Conservation (phyloP, 129 eudicot genomes). For the Tagetes erecta region DNA sequence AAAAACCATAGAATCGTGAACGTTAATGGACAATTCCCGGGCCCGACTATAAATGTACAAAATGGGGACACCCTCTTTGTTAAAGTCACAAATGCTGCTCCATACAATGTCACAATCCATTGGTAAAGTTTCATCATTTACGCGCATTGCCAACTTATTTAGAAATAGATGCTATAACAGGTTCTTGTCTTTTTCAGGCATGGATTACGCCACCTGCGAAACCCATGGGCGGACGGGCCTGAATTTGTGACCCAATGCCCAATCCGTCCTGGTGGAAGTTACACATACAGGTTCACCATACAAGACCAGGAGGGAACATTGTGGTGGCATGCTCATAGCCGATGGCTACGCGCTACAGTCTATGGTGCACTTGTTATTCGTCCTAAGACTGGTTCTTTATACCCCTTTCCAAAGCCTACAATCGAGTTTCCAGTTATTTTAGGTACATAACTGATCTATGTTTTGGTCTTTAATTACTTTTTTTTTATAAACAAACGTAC, state of each 20-base stretch:
- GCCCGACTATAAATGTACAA: constrained; percentile 64
- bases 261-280: constrained; percentile 76
- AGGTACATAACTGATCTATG: constrained; percentile 34
- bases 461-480: not conserved
- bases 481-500: no score
- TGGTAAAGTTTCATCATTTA: constrained; percentile 36
- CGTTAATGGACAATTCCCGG: constrained; percentile 82
- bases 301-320: no score
- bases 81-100: constrained; percentile 62
- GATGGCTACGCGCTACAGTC: no score
- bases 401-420: constrained; percentile 65
- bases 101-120: constrained; percentile 65
- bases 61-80: constrained; percentile 64
- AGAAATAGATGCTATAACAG: not conserved
- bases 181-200: constrained; percentile 46
- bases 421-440: constrained; percentile 64
- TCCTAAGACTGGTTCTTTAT: no score
- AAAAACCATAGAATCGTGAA: constrained; percentile 59
- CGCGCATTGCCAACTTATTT: not conserved
- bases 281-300: no score
- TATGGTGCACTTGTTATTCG: no score
- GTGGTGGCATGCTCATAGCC: no score
- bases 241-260: constrained; percentile 87
- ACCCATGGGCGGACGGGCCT: constrained; percentile 96
- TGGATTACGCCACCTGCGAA: constrained; percentile 75